Evolutionary conservation across 1,284 basidiomycete genomes (phyloP).

Genomic region (Tilletiopsis washingtonensis): DNA sequence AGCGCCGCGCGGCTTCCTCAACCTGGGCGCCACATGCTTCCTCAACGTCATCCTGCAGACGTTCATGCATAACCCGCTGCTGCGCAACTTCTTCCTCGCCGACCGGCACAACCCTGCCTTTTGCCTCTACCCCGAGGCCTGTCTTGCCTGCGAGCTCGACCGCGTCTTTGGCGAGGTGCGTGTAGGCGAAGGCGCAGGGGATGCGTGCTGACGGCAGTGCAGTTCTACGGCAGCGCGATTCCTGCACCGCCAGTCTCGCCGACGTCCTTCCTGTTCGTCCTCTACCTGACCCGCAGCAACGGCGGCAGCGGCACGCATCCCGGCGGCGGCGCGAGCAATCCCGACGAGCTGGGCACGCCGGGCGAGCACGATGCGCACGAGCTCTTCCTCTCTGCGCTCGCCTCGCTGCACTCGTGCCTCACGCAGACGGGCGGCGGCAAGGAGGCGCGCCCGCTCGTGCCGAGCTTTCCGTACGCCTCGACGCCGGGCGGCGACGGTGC

Average conservation of each 20-base stretch:
- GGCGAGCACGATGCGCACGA: constrained; percentile 92
- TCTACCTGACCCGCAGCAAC: constrained; percentile 71
- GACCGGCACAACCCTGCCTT: constrained; percentile 67
- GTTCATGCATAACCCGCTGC: constrained; percentile 83
- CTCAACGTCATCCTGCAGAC: constrained; percentile 85
- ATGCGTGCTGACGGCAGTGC: not conserved
- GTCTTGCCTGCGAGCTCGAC: constrained; percentile 93
- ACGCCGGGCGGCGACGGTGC: constrained; percentile 15
- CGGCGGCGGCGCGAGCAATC: no score
- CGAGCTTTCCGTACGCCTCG: constrained; percentile 17
- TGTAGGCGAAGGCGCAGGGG: not conserved
- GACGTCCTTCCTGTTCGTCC: constrained; percentile 70
- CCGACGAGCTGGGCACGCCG: not conserved
- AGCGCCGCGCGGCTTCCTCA: constrained; percentile 79
- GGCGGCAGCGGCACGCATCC: constrained; percentile 72
- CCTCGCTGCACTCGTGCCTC: constrained; percentile 36
- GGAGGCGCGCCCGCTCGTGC: constrained; percentile 9
- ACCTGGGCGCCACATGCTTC: constrained; percentile 91
- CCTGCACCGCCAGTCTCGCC: constrained; percentile 54
- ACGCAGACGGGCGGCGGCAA: constrained; percentile 27
- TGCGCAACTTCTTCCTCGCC: constrained; percentile 80
- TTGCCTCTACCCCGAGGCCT: constrained; percentile 57
- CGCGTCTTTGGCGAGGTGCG: constrained; percentile 73
- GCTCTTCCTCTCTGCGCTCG: constrained; percentile 46
- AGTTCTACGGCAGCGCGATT: constrained; percentile 3